Evolutionary conservation across 73 alveolate species (phyloP).

Genomic region (Stentor coeruleus): DNA sequence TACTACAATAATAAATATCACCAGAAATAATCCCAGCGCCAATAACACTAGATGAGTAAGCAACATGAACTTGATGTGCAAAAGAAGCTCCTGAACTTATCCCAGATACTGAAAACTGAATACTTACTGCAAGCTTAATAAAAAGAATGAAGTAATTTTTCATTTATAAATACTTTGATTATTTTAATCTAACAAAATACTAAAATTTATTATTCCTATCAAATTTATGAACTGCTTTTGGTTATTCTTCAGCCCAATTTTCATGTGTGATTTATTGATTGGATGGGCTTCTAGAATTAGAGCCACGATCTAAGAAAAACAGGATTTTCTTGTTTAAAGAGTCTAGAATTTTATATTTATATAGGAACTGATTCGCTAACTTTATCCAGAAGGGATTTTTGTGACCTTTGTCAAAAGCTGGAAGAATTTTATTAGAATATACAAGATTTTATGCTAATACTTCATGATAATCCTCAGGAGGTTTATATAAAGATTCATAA

Average conservation of each 20-base stretch:
- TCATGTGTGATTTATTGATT: conserved; percentile 55
- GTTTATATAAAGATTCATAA: conserved; percentile 53
- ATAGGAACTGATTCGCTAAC: conserved; percentile 28
- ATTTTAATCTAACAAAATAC: too few relatives aligned
- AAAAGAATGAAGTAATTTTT: too few relatives aligned
- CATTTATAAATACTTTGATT: too few relatives aligned
- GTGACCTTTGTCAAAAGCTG: conserved; percentile 86
- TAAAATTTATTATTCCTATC: too few relatives aligned
- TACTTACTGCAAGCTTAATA: too few relatives aligned
- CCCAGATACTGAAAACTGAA: conserved; percentile 36
- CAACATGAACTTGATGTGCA: conserved; percentile 39
- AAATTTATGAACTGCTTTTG: too few relatives aligned
- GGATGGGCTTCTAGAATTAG: conserved; percentile 30
- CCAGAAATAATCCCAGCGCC: conserved; percentile 46
- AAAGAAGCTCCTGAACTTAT: conserved; percentile 35
- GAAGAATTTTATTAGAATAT: conserved; percentile 92
- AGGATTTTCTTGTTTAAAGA: conserved; percentile 81
- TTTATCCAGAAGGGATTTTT: conserved; percentile 64
- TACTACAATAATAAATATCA: conserved; percentile 38
- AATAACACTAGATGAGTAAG: conserved; percentile 11
- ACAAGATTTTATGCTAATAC: conserved; percentile 44
- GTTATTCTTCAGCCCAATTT: conserved; percentile 68
- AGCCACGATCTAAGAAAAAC: conserved; percentile 78
- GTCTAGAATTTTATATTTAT: conserved; percentile 52
- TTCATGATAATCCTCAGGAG: conserved; percentile 72